A percentile compares a stretch with the other conserved stretches of the same genome.
phyloP scores from a whole-genome alignment of 768 basidiomycete genomes.

The Terana coerulea region DNA sequence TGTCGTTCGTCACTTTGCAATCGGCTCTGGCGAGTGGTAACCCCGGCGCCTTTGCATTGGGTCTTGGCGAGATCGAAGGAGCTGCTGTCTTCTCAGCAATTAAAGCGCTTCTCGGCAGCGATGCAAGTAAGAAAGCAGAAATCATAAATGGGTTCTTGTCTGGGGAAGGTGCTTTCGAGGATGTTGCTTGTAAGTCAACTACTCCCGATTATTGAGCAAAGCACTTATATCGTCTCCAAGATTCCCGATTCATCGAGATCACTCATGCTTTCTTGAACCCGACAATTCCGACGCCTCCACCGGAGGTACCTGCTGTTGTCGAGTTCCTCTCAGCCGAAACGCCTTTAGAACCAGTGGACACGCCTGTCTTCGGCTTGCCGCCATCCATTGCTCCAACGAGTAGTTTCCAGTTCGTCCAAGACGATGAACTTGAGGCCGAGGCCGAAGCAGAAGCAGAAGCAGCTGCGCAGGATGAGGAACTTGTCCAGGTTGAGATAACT shows the following conservation, averaged over 20 bases:
- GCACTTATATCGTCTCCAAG: slow-evolving; percentile 32
- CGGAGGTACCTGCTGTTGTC: slow-evolving; percentile 25
- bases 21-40: slow-evolving; percentile 44
- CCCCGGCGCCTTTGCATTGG: slow-evolving; percentile 37
- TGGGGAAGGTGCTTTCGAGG: slow-evolving; percentile 56
- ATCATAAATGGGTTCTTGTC: slow-evolving; percentile 54
- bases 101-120: slow-evolving; percentile 54
- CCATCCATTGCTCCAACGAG: slow-evolving; percentile 39
- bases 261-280: slow-evolving; percentile 50
- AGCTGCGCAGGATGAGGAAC: slow-evolving; percentile 22
- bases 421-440: slow-evolving; percentile 64
- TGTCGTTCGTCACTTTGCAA: slow-evolving; percentile 59
- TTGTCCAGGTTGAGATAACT: slow-evolving; percentile 18
- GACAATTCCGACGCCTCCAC: slow-evolving; percentile 30
- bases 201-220: background rate
- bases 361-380: slow-evolving; percentile 35
- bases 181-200: slow-evolving; percentile 62
- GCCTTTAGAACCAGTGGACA: slow-evolving; percentile 3
- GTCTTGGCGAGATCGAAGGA: slow-evolving; percentile 49
- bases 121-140: slow-evolving; percentile 45
- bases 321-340: slow-evolving; percentile 9
- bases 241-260: slow-evolving; percentile 58
- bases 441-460: slow-evolving; percentile 33
- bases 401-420: slow-evolving; percentile 79
- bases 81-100: slow-evolving; percentile 49